phyloP scores from a whole-genome alignment of 2,329 filamentous ascomycete genomes.

The Atkinsonella texensis region DNA sequence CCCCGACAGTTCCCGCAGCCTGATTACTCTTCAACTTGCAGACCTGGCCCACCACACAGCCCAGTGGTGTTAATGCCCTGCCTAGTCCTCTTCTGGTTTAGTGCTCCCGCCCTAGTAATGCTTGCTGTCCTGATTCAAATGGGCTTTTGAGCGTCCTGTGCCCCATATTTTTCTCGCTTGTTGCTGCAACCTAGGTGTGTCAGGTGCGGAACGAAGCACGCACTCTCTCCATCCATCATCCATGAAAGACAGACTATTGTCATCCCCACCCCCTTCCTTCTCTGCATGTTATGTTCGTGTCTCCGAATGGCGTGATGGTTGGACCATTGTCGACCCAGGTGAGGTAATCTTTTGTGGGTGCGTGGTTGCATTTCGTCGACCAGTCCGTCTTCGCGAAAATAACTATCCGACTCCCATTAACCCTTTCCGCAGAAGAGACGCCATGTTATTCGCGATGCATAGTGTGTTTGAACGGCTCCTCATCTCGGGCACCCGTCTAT shows the following conservation, averaged over 20 bases:
- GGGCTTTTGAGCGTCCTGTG: neutral
- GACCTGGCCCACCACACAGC: neutral
- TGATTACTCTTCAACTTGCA: neutral
- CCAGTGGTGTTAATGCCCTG: neutral
- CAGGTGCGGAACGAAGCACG: neutral
- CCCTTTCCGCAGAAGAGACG: neutral
- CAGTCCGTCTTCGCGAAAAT: neutral
- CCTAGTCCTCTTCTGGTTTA: neutral
- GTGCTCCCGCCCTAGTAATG: neutral
- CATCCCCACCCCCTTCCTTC: neutral
- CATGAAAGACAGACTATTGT: too few relatives aligned
- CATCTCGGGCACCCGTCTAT: neutral
- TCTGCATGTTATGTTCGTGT: neutral
- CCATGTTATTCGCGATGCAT: conserved; percentile 1
- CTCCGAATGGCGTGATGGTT: neutral
- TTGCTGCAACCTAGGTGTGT: neutral
- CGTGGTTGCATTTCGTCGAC: neutral
- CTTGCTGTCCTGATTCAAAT: neutral
- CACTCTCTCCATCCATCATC: too few relatives aligned
- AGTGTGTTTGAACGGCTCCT: neutral
- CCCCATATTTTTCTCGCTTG: neutral
- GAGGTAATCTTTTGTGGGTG: neutral
- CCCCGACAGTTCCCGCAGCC: too few relatives aligned
- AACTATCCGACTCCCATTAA: neutral
- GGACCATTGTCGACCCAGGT: neutral